Conservation (phyloP, 2,329 filamentous ascomycete genomes). For the Neofusicoccum sp. region DNA sequence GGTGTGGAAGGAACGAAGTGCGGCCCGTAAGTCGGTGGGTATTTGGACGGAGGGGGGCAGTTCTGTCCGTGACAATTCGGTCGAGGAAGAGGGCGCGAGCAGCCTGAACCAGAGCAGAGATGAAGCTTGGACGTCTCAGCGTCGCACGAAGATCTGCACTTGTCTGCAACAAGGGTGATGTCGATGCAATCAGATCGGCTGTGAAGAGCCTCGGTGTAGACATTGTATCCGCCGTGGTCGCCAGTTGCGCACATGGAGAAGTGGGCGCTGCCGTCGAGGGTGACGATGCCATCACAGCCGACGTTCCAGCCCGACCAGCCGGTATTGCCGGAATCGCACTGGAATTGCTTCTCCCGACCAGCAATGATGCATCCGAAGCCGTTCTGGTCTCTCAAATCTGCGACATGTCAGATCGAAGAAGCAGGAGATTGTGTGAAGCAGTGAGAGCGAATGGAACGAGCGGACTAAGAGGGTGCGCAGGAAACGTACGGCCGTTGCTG, state of each 20-base stretch:
- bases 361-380: constrained; percentile 12
- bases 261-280: neutral
- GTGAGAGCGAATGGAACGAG: neutral
- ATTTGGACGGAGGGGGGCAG: too few species aligned
- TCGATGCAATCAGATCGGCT: neutral
- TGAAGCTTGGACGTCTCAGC: neutral
- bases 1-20: neutral
- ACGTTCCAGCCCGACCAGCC: neutral
- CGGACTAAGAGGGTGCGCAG: neutral
- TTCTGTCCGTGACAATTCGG: too few species aligned
- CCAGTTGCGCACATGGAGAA: constrained; percentile 11
- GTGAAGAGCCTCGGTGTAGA: neutral
- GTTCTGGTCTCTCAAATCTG: constrained; percentile 14
- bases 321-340: constrained; percentile 2
- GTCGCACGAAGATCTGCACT: neutral
- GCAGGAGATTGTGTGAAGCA: neutral
- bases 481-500: neutral
- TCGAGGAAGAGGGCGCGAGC: too few species aligned
- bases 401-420: neutral
- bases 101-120: too few species aligned
- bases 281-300: constrained; percentile 6
- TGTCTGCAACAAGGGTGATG: neutral
- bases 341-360: neutral
- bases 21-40: too few species aligned
- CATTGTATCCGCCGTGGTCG: constrained; percentile 9